These are phyloP conservation scores for Leucosporidium scottii DNA, from an alignment of 768 basidiomycete genomes.

Conservation along the genomic window DNA sequence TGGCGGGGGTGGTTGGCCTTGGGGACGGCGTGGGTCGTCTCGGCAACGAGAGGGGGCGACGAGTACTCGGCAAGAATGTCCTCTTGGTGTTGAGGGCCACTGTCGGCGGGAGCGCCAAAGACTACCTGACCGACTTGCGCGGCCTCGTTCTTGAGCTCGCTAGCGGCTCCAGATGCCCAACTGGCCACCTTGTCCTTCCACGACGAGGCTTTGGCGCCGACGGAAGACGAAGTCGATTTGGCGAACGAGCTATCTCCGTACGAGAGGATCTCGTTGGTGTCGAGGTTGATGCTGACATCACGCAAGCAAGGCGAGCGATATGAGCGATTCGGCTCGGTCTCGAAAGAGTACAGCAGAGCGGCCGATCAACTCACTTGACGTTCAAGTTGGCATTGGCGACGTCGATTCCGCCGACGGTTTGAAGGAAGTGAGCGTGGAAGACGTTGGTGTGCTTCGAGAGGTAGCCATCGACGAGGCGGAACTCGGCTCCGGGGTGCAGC, in stretches of 20 bases:
- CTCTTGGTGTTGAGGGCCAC: slow-evolving; percentile 39
- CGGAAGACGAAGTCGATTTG: slow-evolving; percentile 4
- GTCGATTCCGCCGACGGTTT: slow-evolving; percentile 75
- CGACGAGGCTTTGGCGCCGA: background rate
- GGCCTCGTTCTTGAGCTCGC: background rate
- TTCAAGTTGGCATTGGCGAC: slow-evolving; percentile 68
- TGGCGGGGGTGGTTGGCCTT: slow-evolving; percentile 28
- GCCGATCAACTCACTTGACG: slow-evolving; percentile 52
- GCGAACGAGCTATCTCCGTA: slow-evolving; percentile 66
- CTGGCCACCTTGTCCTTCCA: slow-evolving; percentile 16
- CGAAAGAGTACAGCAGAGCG: too few relatives aligned
- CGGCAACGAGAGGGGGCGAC: slow-evolving; percentile 10
- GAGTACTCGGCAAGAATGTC: slow-evolving; percentile 28
- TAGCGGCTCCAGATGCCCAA: slow-evolving; percentile 12
- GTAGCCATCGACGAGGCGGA: slow-evolving; percentile 66
- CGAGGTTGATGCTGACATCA: slow-evolving; percentile 59
- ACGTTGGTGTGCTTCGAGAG: slow-evolving; percentile 79
- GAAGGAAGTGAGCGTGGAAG: slow-evolving; percentile 79
- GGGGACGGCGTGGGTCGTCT: background rate
- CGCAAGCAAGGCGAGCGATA: too few relatives aligned
- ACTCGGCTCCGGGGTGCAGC: slow-evolving; percentile 42
- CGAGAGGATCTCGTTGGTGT: slow-evolving; percentile 71
- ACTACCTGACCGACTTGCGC: slow-evolving; percentile 11
- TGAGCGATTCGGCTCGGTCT: too few relatives aligned
- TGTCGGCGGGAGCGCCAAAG: slow-evolving; percentile 21